Evolutionary conservation across 2,329 filamentous ascomycete genomes (phyloP).

Genomic region (Exophiala spinifera): DNA sequence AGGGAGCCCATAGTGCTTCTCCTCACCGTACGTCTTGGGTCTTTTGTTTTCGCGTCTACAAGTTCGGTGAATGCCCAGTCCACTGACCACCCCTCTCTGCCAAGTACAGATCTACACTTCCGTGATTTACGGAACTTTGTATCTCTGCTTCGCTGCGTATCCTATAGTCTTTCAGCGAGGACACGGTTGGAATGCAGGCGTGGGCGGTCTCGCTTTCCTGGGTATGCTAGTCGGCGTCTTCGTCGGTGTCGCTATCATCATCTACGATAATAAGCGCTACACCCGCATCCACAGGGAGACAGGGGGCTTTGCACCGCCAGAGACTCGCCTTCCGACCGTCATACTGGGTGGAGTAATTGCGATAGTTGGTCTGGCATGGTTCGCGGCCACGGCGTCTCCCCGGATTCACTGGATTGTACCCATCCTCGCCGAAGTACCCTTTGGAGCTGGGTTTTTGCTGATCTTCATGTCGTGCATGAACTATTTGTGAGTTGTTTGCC

Average conservation of each 20-base stretch:
- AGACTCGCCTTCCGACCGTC: conserved; percentile 52
- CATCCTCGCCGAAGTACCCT: conserved; percentile 37
- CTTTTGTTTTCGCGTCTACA: conserved; percentile 36
- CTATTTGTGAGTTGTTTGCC: conserved; percentile 33
- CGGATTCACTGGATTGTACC: conserved; percentile 36
- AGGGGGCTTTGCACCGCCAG: conserved; percentile 33
- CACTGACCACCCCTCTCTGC: conserved; percentile 48
- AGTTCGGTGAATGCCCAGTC: too few species aligned
- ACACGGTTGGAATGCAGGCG: conserved; percentile 57
- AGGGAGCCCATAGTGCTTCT: conserved; percentile 63
- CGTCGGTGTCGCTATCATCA: conserved; percentile 39
- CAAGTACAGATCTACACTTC: conserved; percentile 51
- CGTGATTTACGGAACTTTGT: conserved; percentile 67
- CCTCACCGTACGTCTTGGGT: conserved; percentile 59
- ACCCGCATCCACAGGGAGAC: conserved; percentile 2
- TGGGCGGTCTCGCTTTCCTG: conserved; percentile 63
- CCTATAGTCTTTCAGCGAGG: conserved; percentile 63
- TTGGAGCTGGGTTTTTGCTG: conserved; percentile 40
- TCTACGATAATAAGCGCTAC: conserved; percentile 40
- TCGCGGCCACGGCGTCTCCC: conserved; percentile 55
- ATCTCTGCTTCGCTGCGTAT: conserved; percentile 59
- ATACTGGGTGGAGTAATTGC: conserved; percentile 51
- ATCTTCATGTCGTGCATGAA: conserved; percentile 41
- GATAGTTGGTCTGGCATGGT: conserved; percentile 58
- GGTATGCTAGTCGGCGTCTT: conserved; percentile 55